phyloP scores from a whole-genome alignment of 2,329 filamentous ascomycete species.

The Xylaria sp. region DNA sequence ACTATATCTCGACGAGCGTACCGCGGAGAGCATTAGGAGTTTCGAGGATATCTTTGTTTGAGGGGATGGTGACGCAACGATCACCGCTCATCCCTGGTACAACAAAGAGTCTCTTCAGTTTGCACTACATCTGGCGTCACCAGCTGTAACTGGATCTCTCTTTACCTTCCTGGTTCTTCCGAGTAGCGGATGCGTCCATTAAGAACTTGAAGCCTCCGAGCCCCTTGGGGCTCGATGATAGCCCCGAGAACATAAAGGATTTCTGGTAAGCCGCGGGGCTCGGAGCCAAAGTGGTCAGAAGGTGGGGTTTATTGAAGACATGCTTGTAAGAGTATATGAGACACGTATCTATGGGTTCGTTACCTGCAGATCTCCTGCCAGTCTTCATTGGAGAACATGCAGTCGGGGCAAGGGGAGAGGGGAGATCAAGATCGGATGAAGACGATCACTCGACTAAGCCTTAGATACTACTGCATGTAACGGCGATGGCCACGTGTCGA shows the following conservation, averaged over 20 bases:
- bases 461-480: constrained; percentile 20
- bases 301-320: constrained; percentile 4
- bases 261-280: background rate
- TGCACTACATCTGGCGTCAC: background rate
- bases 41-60: background rate
- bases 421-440: constrained; percentile 17
- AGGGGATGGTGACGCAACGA: background rate
- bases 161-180: background rate
- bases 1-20: background rate
- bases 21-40: background rate
- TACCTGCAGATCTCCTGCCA: constrained; percentile 3
- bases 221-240: background rate
- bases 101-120: background rate
- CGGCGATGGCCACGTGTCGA: constrained; percentile 23
- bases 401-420: background rate
- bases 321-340: background rate
- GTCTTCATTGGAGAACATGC: background rate
- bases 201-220: background rate
- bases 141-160: background rate
- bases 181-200: background rate
- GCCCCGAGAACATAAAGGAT: background rate
- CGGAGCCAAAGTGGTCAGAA: background rate
- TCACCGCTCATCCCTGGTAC: background rate
- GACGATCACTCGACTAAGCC: constrained; percentile 9
- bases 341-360: background rate